Base-by-base conservation (phyloP, 495 filamentous ascomycete species). In the Terfezia boudieri region DNA sequence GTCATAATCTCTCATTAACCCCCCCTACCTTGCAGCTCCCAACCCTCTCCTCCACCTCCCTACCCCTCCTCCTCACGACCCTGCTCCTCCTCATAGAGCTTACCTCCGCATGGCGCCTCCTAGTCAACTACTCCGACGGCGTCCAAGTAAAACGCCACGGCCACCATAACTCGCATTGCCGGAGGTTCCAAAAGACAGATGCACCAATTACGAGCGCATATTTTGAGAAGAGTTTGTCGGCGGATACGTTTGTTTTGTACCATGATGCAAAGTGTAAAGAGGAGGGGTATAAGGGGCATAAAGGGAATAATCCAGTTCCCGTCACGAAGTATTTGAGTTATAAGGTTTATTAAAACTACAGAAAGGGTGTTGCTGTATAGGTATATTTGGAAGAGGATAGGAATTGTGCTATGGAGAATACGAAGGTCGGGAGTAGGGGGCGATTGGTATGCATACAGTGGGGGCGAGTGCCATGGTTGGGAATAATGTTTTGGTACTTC, bases 241-340 rank as follows among this genome's bases (percentile, higher is more conserved):
- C 59, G 14, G 59, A 61, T 41, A 61, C 59, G 9, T 61, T 61
- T 51, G 59, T 61, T 17, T 54, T 61, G 26, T 61, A 61, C 14
- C 41, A 51, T 4, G 59, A 60, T n/a, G 9, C 10, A 20, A 26
- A 41, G 22, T 61, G 59, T 35, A 60, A 57, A 35, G 55, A 53
- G 2, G 59, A 61, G 8, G 49, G 59, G 37, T 61, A 60, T 32
- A 61, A 61, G 37, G 59, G 59, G 14, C 59, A 60, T 46, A 61
- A 61, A 26, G 59, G 59, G 49, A 60, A 61, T n/a, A 61, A 61
- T 49, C 56, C 60, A 32, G 54, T 61, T 9, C 59, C 59, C 11
- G 59, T 60, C 46, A 51, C 60, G 26, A 20, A 53, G 9, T 61
- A 61, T 41, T 26, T 26, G 51, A 56, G 57, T 22, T 61, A 61